A percentile compares a stretch with the other conserved stretches of the same genome.
phyloP scores from a whole-genome alignment of 2,329 filamentous ascomycete species.

The Colletotrichum tofieldiae region DNA sequence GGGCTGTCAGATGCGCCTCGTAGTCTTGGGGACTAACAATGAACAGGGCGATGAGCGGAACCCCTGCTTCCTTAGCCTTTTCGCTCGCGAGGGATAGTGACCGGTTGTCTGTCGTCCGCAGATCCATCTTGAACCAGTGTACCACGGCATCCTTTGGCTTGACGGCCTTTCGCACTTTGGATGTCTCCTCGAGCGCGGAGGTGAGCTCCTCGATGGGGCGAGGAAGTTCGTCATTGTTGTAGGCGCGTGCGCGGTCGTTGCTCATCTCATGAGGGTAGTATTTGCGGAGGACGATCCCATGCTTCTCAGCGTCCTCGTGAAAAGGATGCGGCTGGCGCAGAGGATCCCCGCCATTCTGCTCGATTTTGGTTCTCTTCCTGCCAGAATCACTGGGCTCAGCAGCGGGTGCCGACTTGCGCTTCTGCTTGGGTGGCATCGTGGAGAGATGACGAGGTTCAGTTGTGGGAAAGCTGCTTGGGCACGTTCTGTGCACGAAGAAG shows the following conservation, averaged over 20 bases:
- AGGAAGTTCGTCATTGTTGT: conserved; percentile 78
- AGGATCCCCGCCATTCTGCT: conserved; percentile 48
- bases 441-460: background rate
- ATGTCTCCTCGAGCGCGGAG: conserved; percentile 74
- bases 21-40: conserved; percentile 88
- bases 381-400: conserved; percentile 45
- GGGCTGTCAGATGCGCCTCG: conserved; percentile 82
- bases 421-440: conserved; percentile 50
- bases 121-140: conserved; percentile 92
- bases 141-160: conserved; percentile 75
- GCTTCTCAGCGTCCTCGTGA: conserved; percentile 61
- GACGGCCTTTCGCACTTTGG: conserved; percentile 66
- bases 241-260: conserved; percentile 82
- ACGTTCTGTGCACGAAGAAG: background rate
- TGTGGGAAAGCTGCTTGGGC: background rate
- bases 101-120: conserved; percentile 82
- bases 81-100: conserved; percentile 77
- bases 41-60: conserved; percentile 84
- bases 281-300: conserved; percentile 78
- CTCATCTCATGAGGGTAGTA: conserved; percentile 92
- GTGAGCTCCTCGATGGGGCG: conserved; percentile 81
- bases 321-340: conserved; percentile 64
- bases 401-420: conserved; percentile 47
- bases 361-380: conserved; percentile 53
- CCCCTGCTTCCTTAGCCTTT: conserved; percentile 74